These are phyloP conservation scores for Auricularia cornea DNA, from an alignment of 768 basidiomycete genomes.

Conservation along the genomic window DNA sequence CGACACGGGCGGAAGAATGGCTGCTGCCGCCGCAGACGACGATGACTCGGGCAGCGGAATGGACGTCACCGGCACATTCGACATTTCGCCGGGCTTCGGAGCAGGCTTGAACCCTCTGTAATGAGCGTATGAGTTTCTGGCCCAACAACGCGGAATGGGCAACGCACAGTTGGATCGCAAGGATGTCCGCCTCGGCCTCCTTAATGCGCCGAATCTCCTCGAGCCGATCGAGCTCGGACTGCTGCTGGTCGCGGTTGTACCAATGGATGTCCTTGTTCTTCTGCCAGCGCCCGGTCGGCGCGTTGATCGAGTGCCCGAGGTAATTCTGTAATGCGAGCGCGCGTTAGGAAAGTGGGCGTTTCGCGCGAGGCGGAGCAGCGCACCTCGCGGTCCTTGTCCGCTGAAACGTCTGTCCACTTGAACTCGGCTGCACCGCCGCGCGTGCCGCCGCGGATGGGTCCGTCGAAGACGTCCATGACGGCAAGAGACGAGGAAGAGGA, in stretches of 20 bases:
- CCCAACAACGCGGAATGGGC: too few relatives aligned
- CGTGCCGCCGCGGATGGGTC: conserved; percentile 77
- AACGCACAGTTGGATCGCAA: conserved; percentile 72
- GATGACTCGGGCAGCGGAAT: conserved; percentile 9
- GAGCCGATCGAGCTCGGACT: conserved; percentile 36
- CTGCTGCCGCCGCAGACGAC: conserved; percentile 2
- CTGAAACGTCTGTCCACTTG: conserved; percentile 85
- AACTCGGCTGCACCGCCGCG: conserved; percentile 88
- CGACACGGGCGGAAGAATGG: conserved; percentile 12
- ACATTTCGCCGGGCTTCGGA: conserved; percentile 27
- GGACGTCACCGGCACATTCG: conserved; percentile 6
- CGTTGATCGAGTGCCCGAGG: conserved; percentile 90
- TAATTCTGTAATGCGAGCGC: conserved; percentile 52
- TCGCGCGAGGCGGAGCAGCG: conserved; percentile 11
- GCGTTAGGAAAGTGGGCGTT: not conserved
- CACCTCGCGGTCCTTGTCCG: conserved; percentile 91
- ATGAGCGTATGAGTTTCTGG: conserved; percentile 14
- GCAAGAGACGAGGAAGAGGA: not conserved
- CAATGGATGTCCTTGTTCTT: conserved; percentile 96
- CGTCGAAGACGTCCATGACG: conserved; percentile 52
- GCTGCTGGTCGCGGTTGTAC: conserved; percentile 64
- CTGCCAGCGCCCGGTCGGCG: conserved; percentile 94
- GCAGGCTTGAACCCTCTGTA: conserved; percentile 65
- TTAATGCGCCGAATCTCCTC: conserved; percentile 81
- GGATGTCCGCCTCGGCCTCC: conserved; percentile 82